phyloP scores from a whole-genome alignment of 2,329 filamentous ascomycete genomes.

The Mycosphaerella sp. region DNA sequence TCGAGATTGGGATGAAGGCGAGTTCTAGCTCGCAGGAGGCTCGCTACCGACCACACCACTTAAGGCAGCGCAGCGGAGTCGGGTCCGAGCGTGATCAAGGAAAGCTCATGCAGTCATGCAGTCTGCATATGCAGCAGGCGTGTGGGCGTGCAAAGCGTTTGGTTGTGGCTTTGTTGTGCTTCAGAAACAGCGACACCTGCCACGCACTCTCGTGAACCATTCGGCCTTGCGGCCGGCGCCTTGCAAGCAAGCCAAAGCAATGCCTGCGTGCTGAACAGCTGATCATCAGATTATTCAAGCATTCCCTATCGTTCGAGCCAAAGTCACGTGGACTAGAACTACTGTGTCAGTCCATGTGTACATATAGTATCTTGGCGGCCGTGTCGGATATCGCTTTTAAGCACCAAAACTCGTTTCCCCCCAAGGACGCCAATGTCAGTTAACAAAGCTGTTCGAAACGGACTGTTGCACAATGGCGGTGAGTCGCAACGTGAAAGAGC shows the following conservation, averaged over 20 bases:
- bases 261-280: not conserved
- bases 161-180: too few species aligned
- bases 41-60: too few species aligned
- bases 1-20: too few species aligned
- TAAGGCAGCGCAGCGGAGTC: not conserved
- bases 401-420: slow-evolving; percentile 9
- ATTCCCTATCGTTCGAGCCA: too few species aligned
- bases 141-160: not conserved
- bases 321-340: too few species aligned
- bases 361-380: slow-evolving; percentile 8
- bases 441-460: slow-evolving; percentile 1
- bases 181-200: not conserved
- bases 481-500: slow-evolving; percentile 5
- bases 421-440: not conserved
- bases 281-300: too few species aligned
- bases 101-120: not conserved
- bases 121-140: too few species aligned
- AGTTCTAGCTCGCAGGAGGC: too few species aligned
- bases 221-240: not conserved
- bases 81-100: not conserved
- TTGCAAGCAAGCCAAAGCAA: not conserved
- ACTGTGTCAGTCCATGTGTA: too few species aligned
- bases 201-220: not conserved
- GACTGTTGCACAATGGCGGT: slow-evolving; percentile 3
- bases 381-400: slow-evolving; percentile 9